phyloP scores from a whole-genome alignment of 208 protist genomes.

The Leishmania tropica region DNA sequence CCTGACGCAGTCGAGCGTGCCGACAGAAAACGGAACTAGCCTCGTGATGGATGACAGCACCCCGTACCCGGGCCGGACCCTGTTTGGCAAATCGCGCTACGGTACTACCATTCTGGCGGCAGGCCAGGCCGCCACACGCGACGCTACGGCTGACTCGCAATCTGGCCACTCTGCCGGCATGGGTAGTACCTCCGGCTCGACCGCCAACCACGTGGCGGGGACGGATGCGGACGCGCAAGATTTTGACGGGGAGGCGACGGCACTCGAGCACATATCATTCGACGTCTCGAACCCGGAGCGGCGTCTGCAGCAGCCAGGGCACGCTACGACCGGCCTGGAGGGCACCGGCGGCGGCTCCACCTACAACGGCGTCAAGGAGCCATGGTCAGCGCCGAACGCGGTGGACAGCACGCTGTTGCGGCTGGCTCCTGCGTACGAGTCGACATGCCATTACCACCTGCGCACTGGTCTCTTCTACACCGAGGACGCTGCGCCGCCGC shows the following conservation, averaged over 20 bases:
- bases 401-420: slow-evolving; percentile 80
- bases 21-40: slow-evolving; percentile 5
- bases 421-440: slow-evolving; percentile 69
- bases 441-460: slow-evolving; percentile 77
- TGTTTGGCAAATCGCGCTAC: slow-evolving; percentile 82
- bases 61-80: slow-evolving; percentile 31
- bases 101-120: slow-evolving; percentile 47
- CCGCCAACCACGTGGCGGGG: neutral
- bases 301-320: slow-evolving; percentile 60
- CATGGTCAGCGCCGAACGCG: slow-evolving; percentile 57
- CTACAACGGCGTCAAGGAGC: slow-evolving; percentile 54
- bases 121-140: slow-evolving; percentile 3
- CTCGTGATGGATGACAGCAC: slow-evolving; percentile 16
- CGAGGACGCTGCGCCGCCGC: slow-evolving; percentile 66
- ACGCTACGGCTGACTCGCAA: neutral
- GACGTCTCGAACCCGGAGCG: slow-evolving; percentile 64
- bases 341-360: slow-evolving; percentile 56
- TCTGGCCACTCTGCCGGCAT: neutral
- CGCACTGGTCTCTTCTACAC: slow-evolving; percentile 78
- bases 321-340: slow-evolving; percentile 42
- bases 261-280: slow-evolving; percentile 43
- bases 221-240: slow-evolving; percentile 7
- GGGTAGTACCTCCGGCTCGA: slow-evolving; percentile 2
- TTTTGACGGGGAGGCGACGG: slow-evolving; percentile 57
- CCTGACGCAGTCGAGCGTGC: neutral